Percentiles rank a stretch among this genome's conserved stretches.
phyloP scores from a whole-genome alignment of 495 filamentous ascomycete species.

The Xylaria bambusicola region DNA sequence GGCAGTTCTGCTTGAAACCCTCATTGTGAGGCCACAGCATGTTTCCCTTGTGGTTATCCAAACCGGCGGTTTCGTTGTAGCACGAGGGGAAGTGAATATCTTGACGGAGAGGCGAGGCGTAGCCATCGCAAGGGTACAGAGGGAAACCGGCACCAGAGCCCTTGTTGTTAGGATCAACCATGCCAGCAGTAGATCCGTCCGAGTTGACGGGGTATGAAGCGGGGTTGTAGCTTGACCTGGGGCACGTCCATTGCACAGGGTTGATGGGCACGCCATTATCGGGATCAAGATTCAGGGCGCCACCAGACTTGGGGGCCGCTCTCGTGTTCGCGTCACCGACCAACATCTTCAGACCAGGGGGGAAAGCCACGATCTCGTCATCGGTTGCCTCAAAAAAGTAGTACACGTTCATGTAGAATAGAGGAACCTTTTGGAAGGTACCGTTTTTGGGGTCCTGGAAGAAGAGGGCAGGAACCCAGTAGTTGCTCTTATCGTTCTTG shows the following conservation, averaged over 20 bases:
- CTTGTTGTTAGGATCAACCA: constrained; percentile 51
- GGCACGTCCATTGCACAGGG: constrained; percentile 48
- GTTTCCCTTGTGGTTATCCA: constrained; percentile 52
- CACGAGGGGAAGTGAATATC: constrained; percentile 58
- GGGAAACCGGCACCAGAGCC: constrained; percentile 53
- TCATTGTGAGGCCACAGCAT: constrained; percentile 54
- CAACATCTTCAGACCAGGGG: constrained; percentile 69
- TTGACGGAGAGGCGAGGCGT: constrained; percentile 56
- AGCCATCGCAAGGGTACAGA: constrained; percentile 54
- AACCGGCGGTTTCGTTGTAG: constrained; percentile 60
- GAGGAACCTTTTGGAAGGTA: constrained; percentile 62
- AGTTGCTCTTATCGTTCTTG: constrained; percentile 70
- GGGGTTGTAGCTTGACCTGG: constrained; percentile 52
- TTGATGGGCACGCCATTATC: constrained; percentile 40
- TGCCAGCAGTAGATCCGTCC: constrained; percentile 49
- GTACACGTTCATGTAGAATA: constrained; percentile 65
- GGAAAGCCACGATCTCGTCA: constrained; percentile 66
- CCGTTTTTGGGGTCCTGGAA: constrained; percentile 62
- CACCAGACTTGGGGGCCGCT: constrained; percentile 33
- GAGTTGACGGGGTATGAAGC: constrained; percentile 50
- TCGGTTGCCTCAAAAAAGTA: constrained; percentile 64
- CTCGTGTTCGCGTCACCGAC: constrained; percentile 62
- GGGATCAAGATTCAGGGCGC: constrained; percentile 40
- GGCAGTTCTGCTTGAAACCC: constrained; percentile 60
- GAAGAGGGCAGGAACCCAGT: constrained; percentile 75